Conservation (phyloP, 1,284 basidiomycete species). For the Ceratobasidium sp. region DNA sequence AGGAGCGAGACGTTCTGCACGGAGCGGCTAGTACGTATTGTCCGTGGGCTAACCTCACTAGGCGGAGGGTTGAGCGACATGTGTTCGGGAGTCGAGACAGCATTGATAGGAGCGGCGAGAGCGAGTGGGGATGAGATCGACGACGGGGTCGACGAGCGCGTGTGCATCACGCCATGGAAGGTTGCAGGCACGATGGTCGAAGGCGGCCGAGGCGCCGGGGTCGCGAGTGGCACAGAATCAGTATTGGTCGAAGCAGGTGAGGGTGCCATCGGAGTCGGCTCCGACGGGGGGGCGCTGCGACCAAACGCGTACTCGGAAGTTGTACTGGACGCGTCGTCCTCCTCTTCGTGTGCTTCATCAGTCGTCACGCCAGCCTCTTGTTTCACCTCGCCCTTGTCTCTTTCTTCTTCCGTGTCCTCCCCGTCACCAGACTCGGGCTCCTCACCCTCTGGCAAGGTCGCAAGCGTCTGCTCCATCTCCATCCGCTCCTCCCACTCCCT, state of each 20-base stretch:
- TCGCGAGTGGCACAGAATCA: conserved; percentile 34
- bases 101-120: conserved; percentile 80
- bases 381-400: conserved; percentile 52
- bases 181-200: conserved; percentile 33
- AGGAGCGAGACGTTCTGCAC: conserved; percentile 62
- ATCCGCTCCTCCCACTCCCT: conserved; percentile 97
- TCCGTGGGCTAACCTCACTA: conserved; percentile 49
- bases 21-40: conserved; percentile 69
- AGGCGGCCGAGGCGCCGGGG: conserved; percentile 31
- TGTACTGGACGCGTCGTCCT: conserved; percentile 68
- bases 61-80: conserved; percentile 64
- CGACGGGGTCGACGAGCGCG: conserved; percentile 81
- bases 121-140: conserved; percentile 85
- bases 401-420: conserved; percentile 52
- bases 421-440: conserved; percentile 56
- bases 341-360: conserved; percentile 52
- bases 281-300: conserved; percentile 56
- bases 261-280: conserved; percentile 75
- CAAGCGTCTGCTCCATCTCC: conserved; percentile 68
- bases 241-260: conserved; percentile 64
- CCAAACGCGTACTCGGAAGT: conserved; percentile 72
- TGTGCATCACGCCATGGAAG: conserved; percentile 45
- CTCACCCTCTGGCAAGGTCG: conserved; percentile 63
- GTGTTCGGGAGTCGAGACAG: conserved; percentile 66
- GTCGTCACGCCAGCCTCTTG: conserved; percentile 49